Evolutionary conservation across 1,284 basidiomycete species (phyloP), one percentile per base, ranked within the genome.

Genomic region (Puccinia polysora): DNA sequence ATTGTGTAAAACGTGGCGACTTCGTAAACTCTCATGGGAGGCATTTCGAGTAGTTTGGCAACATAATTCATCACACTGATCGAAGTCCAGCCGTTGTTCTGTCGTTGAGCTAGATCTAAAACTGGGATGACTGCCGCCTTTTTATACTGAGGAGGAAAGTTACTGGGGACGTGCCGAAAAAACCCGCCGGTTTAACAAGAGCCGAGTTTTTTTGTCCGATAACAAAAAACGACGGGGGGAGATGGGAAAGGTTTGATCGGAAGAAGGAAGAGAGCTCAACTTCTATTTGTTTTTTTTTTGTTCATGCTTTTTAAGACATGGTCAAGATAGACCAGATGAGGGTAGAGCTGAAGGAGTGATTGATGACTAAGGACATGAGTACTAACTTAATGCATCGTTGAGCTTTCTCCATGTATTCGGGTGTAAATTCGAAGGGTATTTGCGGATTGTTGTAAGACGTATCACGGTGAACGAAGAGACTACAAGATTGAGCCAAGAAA

Each of bases 1-100:
- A 98, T 97, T 76, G 95, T 98, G 82, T 98, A 98, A 83, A 98
- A 98, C 12, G 93, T 96, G 14, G 96, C 95, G 64, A 99, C 96
- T 82, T 99, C 96, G 81, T 98, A 99, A 5, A 98, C 96, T 20
- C 95, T 88, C 96, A 98, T 98, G 68, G 91, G 90, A 7, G 90
- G 91, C 87, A 99, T 91, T 78, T 91, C 91, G 67, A 98, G 84
- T 45, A 95, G 82, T 64, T 77, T 75, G 53, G 78, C 76, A 58
- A 98, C 89, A 78, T 93, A 91, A 83, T 98, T 97, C 95, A 99
- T 99, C 74, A 95, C 93, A 77, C 89, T 91, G 77, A 99, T 95
- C 79, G 89, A 92, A n/a, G 93, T 95, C 91, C 92, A 99, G 77
- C 92, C 93, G 77, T 92, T 90, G 83, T 98, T 97, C 82, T 98